These are phyloP conservation scores for Pleurotus ostreatus DNA, from an alignment of 768 basidiomycete genomes.

Conservation along the genomic window DNA sequence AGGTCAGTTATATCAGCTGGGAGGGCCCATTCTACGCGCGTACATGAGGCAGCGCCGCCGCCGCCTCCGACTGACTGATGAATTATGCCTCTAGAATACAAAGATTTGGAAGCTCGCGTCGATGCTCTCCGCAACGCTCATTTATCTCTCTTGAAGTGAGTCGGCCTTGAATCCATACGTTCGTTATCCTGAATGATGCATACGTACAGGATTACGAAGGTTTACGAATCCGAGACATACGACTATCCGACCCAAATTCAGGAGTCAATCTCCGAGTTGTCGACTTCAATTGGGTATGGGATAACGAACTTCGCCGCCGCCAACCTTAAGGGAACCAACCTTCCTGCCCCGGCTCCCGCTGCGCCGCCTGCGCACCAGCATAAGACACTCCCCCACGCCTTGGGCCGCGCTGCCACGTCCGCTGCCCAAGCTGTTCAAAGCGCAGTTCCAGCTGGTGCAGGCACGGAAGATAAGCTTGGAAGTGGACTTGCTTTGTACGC, in stretches of 20 bases:
- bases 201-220: slow-evolving; percentile 68
- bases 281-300: slow-evolving; percentile 65
- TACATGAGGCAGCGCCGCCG: too few relatives aligned
- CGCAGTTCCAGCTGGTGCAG: slow-evolving; percentile 38
- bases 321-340: slow-evolving; percentile 85
- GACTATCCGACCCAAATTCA: slow-evolving; percentile 90
- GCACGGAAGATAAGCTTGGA: slow-evolving; percentile 62
- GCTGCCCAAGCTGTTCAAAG: slow-evolving; percentile 47
- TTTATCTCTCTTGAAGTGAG: slow-evolving; percentile 71
- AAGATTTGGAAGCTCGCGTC: slow-evolving; percentile 90
- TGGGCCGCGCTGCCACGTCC: slow-evolving; percentile 72
- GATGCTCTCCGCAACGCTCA: slow-evolving; percentile 87
- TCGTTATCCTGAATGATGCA: too few relatives aligned
- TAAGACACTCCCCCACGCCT: slow-evolving; percentile 96
- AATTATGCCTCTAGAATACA: slow-evolving; percentile 71
- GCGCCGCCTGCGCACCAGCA: slow-evolving; percentile 60
- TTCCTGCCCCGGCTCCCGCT: slow-evolving; percentile 68
- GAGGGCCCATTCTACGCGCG: too few relatives aligned
- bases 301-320: slow-evolving; percentile 82
- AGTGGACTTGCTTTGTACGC: slow-evolving; percentile 78
- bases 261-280: slow-evolving; percentile 73
- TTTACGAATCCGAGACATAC: slow-evolving; percentile 84
- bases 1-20: slow-evolving; percentile 38
- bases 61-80: too few relatives aligned
- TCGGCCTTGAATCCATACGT: background rate